Evolutionary conservation across 192 early-diverging fungal genomes (phyloP).

Genomic region (Dissophora ornata): DNA sequence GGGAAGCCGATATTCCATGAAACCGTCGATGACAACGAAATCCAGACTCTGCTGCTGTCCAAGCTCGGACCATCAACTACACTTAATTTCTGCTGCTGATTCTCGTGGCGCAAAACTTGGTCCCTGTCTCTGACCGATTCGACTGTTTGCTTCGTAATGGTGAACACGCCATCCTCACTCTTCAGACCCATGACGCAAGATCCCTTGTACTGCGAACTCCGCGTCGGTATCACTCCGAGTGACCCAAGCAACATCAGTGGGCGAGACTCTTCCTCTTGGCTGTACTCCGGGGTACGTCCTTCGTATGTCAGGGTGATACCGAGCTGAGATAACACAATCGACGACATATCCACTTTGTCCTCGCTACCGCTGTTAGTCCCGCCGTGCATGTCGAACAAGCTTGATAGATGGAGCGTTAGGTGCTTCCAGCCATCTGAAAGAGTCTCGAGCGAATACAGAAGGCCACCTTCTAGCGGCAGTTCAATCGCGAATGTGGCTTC

Average conservation of each 20-base stretch:
- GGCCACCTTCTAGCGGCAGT: neutral
- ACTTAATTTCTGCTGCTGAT: neutral
- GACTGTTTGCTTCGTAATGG: neutral
- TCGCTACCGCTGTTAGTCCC: neutral
- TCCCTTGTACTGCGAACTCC: slow-evolving; percentile 2
- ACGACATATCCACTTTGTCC: neutral
- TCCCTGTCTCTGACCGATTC: too few relatives aligned
- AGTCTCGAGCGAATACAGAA: slow-evolving; percentile 13
- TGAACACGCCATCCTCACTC: neutral
- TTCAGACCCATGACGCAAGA: slow-evolving; percentile 22
- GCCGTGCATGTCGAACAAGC: slow-evolving; percentile 1
- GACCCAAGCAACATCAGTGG: slow-evolving; percentile 29
- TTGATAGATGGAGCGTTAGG: slow-evolving; percentile 33
- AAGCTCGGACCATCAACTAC: neutral
- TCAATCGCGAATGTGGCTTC: neutral
- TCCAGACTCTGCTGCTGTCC: neutral
- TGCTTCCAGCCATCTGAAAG: slow-evolving; percentile 18
- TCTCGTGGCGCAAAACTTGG: too few relatives aligned
- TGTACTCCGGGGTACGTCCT: neutral
- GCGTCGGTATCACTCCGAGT: slow-evolving; percentile 18
- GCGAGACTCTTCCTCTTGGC: neutral
- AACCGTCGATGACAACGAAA: slow-evolving; percentile 17
- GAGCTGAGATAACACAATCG: slow-evolving; percentile 28
- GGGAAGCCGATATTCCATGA: slow-evolving; percentile 33
- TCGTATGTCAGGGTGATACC: slow-evolving; percentile 26